phyloP scores from a whole-genome alignment of 1,284 basidiomycete genomes.

The Malassezia vespertilionis region DNA sequence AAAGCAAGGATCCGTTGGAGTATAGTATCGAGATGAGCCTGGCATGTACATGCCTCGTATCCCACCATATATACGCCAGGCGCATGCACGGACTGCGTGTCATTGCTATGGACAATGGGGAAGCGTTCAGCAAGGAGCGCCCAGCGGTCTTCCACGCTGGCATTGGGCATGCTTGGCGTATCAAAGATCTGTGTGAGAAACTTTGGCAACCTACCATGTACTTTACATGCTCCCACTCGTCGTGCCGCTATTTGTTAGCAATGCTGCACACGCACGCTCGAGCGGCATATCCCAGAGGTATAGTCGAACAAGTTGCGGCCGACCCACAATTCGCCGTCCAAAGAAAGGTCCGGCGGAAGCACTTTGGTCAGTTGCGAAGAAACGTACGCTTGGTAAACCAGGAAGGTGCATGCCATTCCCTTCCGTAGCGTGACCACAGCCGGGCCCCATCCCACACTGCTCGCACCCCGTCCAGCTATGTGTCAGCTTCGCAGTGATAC shows the following conservation, averaged over 20 bases:
- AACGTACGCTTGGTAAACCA: slow-evolving; percentile 57
- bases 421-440: slow-evolving; percentile 57
- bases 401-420: slow-evolving; percentile 56
- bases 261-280: slow-evolving; percentile 25
- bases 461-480: slow-evolving; percentile 48
- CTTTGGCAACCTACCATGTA: slow-evolving; percentile 52
- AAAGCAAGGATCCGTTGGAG: slow-evolving; percentile 54
- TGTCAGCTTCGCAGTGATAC: slow-evolving; percentile 26
- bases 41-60: slow-evolving; percentile 52
- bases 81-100: slow-evolving; percentile 18
- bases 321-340: slow-evolving; percentile 54
- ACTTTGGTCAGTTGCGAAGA: slow-evolving; percentile 45
- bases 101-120: slow-evolving; percentile 46
- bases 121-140: slow-evolving; percentile 52
- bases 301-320: slow-evolving; percentile 28
- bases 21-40: slow-evolving; percentile 54
- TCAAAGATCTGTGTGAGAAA: slow-evolving; percentile 55
- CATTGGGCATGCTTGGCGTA: slow-evolving; percentile 53
- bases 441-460: slow-evolving; percentile 57
- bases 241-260: slow-evolving; percentile 49
- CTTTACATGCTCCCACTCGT: slow-evolving; percentile 56
- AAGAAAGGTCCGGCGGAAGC: slow-evolving; percentile 55
- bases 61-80: slow-evolving; percentile 50
- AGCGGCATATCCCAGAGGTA: slow-evolving; percentile 24
- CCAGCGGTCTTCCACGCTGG: slow-evolving; percentile 56